Evolutionary conservation across 345 rosid species (phyloP), one percentile per base, ranked within the genome.

Genomic region (Physaria fendleri): DNA sequence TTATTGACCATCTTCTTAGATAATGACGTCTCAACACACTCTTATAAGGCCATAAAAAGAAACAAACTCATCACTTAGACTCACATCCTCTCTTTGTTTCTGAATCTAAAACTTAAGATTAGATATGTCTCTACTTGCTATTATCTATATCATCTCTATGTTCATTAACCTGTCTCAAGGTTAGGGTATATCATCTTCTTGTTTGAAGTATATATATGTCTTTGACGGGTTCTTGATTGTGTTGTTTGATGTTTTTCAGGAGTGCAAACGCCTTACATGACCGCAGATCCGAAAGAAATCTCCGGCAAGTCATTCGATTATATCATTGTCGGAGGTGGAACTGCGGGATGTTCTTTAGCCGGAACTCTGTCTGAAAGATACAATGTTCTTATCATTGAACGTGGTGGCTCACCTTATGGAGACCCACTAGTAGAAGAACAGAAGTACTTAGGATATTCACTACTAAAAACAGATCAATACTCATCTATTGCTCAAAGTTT

Each of bases 241-340:
- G 23, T 40, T 49, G 20, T 38, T 10, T 37, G 9, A 20, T 56
- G 60, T 41, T 42, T n/a, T 24, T 62, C 34, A 85, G 93, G 82
- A 34, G 50, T 44, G 44, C 64, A 51, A 46, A 66, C 76, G 34
- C 88, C 90, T 27, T 72, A 64, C 63, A 74, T 80, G 79, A 85
- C 95, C 42, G 71, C 82, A 12, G 84, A 85, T 50, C 75, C 73
- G 2, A 52, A 65, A 25, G 77, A 84, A 65, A 35, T 85, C 12
- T 72, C 82, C 0, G 87, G 98, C 49, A 78, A 73, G 80, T 82
- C 84, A 54, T 85, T 87, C 41, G 86, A 87, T 65, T 79, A 80
- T 79, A 83, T 85, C 24, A 8, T 87, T 8, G 81, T 77, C 1
- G 94, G 87, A 25, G 88, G 89, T 18, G 93, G 97, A 48, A 79